Percentiles rank a stretch among this genome's conserved stretches.
phyloP scores from a whole-genome alignment of 768 basidiomycete genomes.

The Agaricus blazei region DNA sequence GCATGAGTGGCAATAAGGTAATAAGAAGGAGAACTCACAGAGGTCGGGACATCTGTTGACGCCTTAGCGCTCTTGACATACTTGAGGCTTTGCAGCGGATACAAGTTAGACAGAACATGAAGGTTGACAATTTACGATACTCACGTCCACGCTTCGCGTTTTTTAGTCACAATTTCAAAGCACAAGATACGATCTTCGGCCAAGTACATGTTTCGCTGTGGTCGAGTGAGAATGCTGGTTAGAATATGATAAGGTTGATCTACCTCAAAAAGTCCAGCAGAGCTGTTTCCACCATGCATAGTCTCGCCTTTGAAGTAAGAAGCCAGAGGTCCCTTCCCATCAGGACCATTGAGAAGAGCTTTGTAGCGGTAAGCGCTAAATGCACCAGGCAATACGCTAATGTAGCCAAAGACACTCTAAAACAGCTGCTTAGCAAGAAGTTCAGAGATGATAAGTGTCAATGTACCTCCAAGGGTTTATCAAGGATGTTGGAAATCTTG shows the following conservation, averaged over 20 bases:
- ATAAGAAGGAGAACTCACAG: conserved; percentile 30
- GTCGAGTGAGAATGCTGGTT: neutral
- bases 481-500: conserved; percentile 95
- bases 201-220: conserved; percentile 86
- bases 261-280: conserved; percentile 66
- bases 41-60: conserved; percentile 91
- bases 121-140: conserved; percentile 23
- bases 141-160: conserved; percentile 76
- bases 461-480: conserved; percentile 87
- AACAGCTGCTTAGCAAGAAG: conserved; percentile 1
- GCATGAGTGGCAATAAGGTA: neutral
- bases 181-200: conserved; percentile 89
- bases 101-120: neutral
- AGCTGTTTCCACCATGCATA: conserved; percentile 61
- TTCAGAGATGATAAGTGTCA: neutral
- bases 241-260: conserved; percentile 15
- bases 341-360: conserved; percentile 79
- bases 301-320: conserved; percentile 93
- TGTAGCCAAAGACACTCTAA: conserved; percentile 80
- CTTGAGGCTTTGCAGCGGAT: conserved; percentile 45
- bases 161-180: conserved; percentile 92
- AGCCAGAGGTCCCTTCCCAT: conserved; percentile 86
- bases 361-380: conserved; percentile 91
- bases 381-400: conserved; percentile 85
- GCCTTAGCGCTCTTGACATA: conserved; percentile 95